Percentiles rank a stretch among this genome's conserved stretches.
phyloP scores from a whole-genome alignment of 768 basidiomycete species.

The Mycena kentingensis region DNA sequence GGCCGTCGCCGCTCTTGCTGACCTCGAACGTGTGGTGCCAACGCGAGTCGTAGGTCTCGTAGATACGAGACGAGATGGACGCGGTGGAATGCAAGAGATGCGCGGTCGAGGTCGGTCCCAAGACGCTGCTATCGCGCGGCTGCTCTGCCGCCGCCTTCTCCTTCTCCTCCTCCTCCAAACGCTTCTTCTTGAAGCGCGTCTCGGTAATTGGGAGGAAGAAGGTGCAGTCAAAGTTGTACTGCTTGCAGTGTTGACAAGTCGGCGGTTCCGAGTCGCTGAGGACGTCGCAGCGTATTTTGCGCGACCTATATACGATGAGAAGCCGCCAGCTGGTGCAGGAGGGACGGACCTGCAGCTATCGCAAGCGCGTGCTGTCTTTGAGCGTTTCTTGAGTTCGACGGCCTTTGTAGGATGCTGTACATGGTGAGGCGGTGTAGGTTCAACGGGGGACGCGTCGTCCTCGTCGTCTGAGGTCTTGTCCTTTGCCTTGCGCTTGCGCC shows the following conservation, averaged over 20 bases:
- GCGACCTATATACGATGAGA: no score
- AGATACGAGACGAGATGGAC: conserved; percentile 79
- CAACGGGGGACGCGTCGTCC: conserved; percentile 50
- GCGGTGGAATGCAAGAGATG: conserved; percentile 91
- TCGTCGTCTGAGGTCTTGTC: conserved; percentile 67
- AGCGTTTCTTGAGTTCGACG: conserved; percentile 79
- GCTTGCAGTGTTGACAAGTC: conserved; percentile 92
- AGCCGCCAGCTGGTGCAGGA: no score
- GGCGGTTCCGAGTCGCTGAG: conserved; percentile 76
- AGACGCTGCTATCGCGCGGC: conserved; percentile 62
- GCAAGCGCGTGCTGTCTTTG: conserved; percentile 89
- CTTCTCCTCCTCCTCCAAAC: conserved; percentile 53
- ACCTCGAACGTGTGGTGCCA: conserved; percentile 91
- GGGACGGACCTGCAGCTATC: no score
- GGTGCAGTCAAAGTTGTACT: conserved; percentile 91
- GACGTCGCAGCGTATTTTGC: conserved; percentile 95
- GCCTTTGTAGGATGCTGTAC: conserved; percentile 25
- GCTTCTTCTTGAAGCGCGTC: conserved; percentile 95
- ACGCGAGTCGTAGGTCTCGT: conserved; percentile 84
- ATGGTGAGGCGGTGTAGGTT: conserved; percentile 37
- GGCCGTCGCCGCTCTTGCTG: conserved; percentile 78
- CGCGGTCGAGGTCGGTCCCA: conserved; percentile 78
- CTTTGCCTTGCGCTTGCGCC: conserved; percentile 68
- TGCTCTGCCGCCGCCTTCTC: conserved; percentile 22
- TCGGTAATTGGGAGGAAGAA: conserved; percentile 99